Conservation (phyloP, 208 protist genomes). For the Acanthamoeba triangularis region DNA sequence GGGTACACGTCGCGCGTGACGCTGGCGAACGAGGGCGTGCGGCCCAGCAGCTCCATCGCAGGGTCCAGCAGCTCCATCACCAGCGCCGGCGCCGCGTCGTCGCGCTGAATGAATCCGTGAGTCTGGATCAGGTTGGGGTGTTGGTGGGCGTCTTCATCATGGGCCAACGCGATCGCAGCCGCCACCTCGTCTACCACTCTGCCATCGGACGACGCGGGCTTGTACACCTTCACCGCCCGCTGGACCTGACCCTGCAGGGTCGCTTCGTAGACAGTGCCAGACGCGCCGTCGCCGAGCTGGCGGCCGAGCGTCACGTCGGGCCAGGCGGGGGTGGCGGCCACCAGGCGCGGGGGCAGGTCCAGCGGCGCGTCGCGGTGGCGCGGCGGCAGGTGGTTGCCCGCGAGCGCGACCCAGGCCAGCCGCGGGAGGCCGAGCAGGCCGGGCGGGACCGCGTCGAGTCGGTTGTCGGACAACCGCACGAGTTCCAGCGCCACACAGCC, state of each 20-base stretch:
- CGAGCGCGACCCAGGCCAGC: constrained; percentile 26
- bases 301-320: neutral
- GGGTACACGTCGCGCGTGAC: constrained; percentile 32
- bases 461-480: constrained; percentile 14
- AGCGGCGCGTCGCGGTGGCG: neutral
- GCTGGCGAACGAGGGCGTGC: neutral
- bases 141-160: neutral
- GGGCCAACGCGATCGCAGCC: neutral
- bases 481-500: constrained; percentile 9
- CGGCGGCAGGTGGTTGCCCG: neutral
- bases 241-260: neutral
- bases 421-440: neutral
- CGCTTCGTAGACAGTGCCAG: constrained; percentile 7
- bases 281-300: constrained; percentile 5
- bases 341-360: neutral
- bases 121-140: constrained; percentile 27
- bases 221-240: constrained; percentile 14
- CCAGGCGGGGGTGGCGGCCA: neutral
- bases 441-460: neutral
- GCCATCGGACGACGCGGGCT: constrained; percentile 21
- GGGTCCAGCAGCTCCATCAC: constrained; percentile 45
- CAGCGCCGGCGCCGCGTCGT: neutral
- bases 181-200: constrained; percentile 52
- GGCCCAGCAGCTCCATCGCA: neutral
- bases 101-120: neutral